Evolutionary conservation across 2,329 filamentous ascomycete species (phyloP), one percentile per base, ranked within the genome.

Genomic region (Neofusicoccum ribis): DNA sequence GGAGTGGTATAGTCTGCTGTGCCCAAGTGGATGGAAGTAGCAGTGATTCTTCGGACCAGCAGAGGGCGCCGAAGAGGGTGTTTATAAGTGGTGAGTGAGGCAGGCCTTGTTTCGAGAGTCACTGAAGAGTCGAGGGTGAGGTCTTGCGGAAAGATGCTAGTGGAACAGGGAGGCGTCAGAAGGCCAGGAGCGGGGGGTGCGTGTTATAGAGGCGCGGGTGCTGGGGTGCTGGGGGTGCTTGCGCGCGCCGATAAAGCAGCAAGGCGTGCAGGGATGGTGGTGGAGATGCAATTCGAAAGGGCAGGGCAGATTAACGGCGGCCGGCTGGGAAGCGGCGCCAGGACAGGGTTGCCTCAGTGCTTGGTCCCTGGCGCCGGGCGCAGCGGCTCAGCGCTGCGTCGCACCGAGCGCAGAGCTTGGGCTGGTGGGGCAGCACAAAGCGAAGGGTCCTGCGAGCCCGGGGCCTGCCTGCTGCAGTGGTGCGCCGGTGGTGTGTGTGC

Each of bases 311-410:
- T 59, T 39, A 59, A 44, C 54, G 39, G 49, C 49, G 46, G 46
- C 46, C 46, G 46, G 34, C 51, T 54, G 34, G n/a, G 12, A 54
- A 54, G 51, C 51, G 51, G 46, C 36, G 51, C 51, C 51, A 54
- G 51, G 52, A 43, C 52, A 56, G 52, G 52, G 52, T 56, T 41
- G 41, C 37, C 14, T 20, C n/a, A n/a, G 39, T n/a, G 37, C 27
- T n/a, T 59, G 54, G 54, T 59, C 54, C 54, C 54, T 59, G 54
- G 41, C 54, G 54, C 54, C 27, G 54, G 54, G 54, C 54, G 54
- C 54, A 59, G 54, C 54, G 54, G 54, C 54, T 59, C 54, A 59
- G 54, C 54, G 41, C 27, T 44, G 54, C 54, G 54, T 59, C 54
- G 39, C 54, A 59, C 54, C 52, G 52, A 56, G 37, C 14, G 37